A percentile compares a stretch with the other conserved stretches of the same genome.
phyloP scores from a whole-genome alignment of 2,329 filamentous ascomycete species.

The Daldinia sp. region DNA sequence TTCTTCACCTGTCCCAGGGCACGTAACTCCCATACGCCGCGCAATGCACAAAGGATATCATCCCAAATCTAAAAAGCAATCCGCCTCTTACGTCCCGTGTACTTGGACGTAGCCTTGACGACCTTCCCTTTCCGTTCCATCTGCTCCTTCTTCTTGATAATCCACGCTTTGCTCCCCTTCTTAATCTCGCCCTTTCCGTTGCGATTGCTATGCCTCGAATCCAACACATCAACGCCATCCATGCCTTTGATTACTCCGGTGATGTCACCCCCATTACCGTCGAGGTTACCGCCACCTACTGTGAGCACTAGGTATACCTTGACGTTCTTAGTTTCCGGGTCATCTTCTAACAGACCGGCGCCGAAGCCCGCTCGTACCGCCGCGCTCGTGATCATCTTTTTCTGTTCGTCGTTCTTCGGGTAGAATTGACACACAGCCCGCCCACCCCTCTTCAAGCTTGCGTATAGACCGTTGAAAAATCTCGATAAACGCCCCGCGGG shows the following conservation, averaged over 20 bases:
- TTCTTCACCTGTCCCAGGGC: neutral
- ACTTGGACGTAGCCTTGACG: constrained; percentile 91
- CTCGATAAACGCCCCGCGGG: constrained; percentile 79
- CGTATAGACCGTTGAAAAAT: constrained; percentile 94
- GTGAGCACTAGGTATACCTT: constrained; percentile 97
- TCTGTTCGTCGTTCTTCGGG: constrained; percentile 91
- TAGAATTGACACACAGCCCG: constrained; percentile 97
- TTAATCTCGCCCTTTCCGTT: constrained; percentile 63
- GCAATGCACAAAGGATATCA: constrained; percentile 40
- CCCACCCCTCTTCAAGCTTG: constrained; percentile 81
- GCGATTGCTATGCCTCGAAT: constrained; percentile 65
- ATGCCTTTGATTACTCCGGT: constrained; percentile 89
- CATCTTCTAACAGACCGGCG: constrained; percentile 92
- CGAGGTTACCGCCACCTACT: constrained; percentile 70
- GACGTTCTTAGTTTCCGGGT: constrained; percentile 93
- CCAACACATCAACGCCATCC: constrained; percentile 85
- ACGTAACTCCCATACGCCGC: constrained; percentile 39
- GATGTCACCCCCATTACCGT: constrained; percentile 75
- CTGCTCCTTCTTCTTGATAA: constrained; percentile 86
- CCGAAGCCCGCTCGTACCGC: constrained; percentile 95
- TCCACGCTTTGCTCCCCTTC: constrained; percentile 88
- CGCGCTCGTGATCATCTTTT: constrained; percentile 89
- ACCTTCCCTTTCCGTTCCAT: constrained; percentile 95
- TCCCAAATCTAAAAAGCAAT: constrained; percentile 69
- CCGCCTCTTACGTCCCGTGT: constrained; percentile 88